Conservation (phyloP, 108 stramenopile genomes). For the Cyclotella baltica region DNA sequence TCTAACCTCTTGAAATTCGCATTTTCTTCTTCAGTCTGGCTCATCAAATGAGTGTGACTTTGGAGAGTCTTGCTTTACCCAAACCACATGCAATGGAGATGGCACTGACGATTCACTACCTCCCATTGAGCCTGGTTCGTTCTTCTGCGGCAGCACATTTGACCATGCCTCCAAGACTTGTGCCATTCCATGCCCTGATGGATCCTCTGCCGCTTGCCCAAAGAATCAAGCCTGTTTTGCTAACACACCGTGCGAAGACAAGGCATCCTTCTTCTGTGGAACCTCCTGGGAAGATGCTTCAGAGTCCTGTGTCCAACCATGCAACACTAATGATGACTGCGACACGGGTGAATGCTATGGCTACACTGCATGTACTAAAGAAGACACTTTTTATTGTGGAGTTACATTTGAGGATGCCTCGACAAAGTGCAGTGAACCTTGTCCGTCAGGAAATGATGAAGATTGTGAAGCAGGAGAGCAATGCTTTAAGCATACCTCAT, state of each 20-base stretch:
- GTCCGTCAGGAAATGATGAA: constrained; percentile 37
- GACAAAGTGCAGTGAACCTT: constrained; percentile 33
- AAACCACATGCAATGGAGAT: constrained; percentile 31
- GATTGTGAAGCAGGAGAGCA: constrained; percentile 36
- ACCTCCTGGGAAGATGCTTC: constrained; percentile 83
- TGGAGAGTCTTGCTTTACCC: constrained; percentile 49
- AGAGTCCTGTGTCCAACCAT: constrained; percentile 63
- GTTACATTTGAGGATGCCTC: constrained; percentile 48
- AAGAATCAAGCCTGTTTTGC: constrained; percentile 41
- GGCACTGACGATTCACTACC: background rate
- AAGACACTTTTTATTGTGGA: constrained; percentile 52
- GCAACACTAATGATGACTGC: constrained; percentile 75
- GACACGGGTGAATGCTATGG: constrained; percentile 78
- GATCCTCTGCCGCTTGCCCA: constrained; percentile 41
- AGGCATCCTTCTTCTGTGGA: constrained; percentile 72
- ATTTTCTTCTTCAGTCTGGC: constrained; percentile 9
- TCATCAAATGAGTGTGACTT: constrained; percentile 34
- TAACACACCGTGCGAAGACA: constrained; percentile 40
- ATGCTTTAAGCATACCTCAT: constrained; percentile 52
- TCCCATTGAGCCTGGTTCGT: constrained; percentile 31
- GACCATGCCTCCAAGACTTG: constrained; percentile 73
- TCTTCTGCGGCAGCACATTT: constrained; percentile 81
- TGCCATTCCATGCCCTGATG: constrained; percentile 63
- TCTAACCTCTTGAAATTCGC: background rate
- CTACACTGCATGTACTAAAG: constrained; percentile 70